Base-by-base conservation (phyloP, 1,284 basidiomycete genomes). In the Cryptococcus floricola region DNA sequence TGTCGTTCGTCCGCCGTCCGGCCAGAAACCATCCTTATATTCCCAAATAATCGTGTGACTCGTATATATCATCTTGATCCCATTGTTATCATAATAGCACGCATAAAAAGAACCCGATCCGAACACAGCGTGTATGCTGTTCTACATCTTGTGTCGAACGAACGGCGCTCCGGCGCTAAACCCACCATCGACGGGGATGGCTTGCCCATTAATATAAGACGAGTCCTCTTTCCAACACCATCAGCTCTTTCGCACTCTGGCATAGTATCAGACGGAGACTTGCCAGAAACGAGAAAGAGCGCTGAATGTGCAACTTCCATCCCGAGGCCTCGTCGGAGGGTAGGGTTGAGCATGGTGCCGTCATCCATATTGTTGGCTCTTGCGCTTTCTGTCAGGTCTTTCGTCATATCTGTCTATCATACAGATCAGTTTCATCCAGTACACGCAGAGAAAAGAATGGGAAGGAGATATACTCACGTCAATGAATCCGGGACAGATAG, bases 191-290 rank as follows among this genome's bases (percentile, higher is more conserved):
- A 94, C 87, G 18, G 87, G 86, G 39, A 92, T 81, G 61, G 87
- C 87, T 67, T 95, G 88, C 12, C 91, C 94, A 69, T 95, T 97
- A 56, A 97, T 85, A 73, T 95, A 94, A 68, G 89, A 92, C 1
- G 91, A 86, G 58, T 92, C 90, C 66, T 93, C 91, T 89, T 61
- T 5, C 13, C 14, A 46, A 23, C 6, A 10, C 2, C 0, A 8
- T 19, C 16, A 16, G 25, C 9, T 25, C 19, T 19, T 19, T 19
- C 19, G 14, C 31, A 2, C 19, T 2, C 25, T 46, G 18, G 28
- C 25, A 10, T 19, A 19, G 25, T 16, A 25, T 12, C 5, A 31
- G 31, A 5, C 31, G 31, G 8, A 18, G 42, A 64, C 81, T 74
- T 69, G 89, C 90, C 90, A 45, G 88, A 90, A 13, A 90, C 91